Evolutionary conservation across 2,329 filamentous ascomycete genomes (phyloP).

Genomic region (Sclerotinia minor): DNA sequence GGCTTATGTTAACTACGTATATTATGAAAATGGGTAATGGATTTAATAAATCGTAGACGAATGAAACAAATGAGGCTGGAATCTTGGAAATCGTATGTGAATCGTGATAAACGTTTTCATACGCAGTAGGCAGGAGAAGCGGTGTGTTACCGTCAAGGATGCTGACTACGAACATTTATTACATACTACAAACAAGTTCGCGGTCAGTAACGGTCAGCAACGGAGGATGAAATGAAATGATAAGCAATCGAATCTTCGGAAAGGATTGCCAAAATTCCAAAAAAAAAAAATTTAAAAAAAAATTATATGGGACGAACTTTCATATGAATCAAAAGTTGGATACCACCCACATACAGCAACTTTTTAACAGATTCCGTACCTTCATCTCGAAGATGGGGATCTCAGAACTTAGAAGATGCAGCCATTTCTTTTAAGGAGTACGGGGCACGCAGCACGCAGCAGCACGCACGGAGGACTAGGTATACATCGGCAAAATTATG

Average conservation of each 20-base stretch:
- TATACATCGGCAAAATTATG: constrained; percentile 10
- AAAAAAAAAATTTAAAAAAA: too few relatives aligned
- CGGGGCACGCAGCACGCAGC: background rate
- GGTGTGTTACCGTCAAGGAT: constrained; percentile 17
- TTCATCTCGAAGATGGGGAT: constrained; percentile 16
- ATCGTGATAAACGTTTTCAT: background rate
- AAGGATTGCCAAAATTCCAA: too few relatives aligned
- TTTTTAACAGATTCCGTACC: background rate
- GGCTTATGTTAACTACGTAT: background rate
- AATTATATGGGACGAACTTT: background rate
- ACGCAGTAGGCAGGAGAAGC: constrained; percentile 13
- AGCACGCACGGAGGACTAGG: background rate
- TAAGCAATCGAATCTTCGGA: background rate
- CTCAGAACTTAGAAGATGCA: background rate
- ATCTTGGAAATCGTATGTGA: too few relatives aligned
- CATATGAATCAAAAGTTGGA: background rate
- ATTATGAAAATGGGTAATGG: background rate
- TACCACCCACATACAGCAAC: background rate
- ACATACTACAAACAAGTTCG: background rate
- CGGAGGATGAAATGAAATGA: constrained; percentile 2
- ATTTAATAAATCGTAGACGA: constrained; percentile 1
- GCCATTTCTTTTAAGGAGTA: background rate
- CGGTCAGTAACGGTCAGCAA: background rate
- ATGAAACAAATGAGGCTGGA: constrained; percentile 26
- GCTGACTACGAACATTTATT: constrained; percentile 9